These are phyloP conservation scores for Cyclaneusma minus DNA, from an alignment of 2,329 filamentous ascomycete species.

Conservation along the genomic window DNA sequence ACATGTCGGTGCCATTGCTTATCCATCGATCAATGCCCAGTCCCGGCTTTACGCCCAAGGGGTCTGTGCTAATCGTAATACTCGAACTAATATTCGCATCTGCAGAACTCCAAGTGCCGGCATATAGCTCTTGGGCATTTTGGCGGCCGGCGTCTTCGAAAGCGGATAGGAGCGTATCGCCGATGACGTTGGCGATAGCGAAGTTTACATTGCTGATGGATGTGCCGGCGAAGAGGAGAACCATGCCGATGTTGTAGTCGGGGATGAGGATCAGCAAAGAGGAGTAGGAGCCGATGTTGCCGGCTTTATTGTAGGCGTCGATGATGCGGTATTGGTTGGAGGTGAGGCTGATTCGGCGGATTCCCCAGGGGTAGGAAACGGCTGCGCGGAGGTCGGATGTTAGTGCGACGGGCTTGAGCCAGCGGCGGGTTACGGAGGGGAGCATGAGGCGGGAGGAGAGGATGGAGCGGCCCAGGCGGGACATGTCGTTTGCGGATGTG, in stretches of 20 bases:
- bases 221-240: constrained; percentile 21
- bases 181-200: constrained; percentile 16
- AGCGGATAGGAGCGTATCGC: constrained; percentile 16
- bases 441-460: constrained; percentile 9
- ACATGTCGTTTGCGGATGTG: constrained; percentile 18
- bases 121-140: constrained; percentile 15
- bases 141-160: constrained; percentile 16
- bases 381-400: constrained; percentile 7
- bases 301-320: constrained; percentile 25
- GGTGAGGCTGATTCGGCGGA: constrained; percentile 18
- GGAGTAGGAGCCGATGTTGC: constrained; percentile 24
- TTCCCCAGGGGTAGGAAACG: constrained; percentile 16
- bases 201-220: constrained; percentile 4
- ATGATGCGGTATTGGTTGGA: constrained; percentile 9
- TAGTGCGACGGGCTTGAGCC: constrained; percentile 13
- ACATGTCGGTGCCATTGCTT: constrained; percentile 17
- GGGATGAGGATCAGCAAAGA: constrained; percentile 24
- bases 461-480: constrained; percentile 17
- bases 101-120: constrained; percentile 15
- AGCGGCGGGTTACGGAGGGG: constrained; percentile 12
- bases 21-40: constrained; percentile 16
- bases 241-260: constrained; percentile 26
- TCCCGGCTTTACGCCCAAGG: constrained; percentile 13
- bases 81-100: constrained; percentile 5
- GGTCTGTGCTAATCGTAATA: constrained; percentile 4